Base-by-base conservation (phyloP, 2,329 filamentous ascomycete genomes). In the Cladosporium sp. region DNA sequence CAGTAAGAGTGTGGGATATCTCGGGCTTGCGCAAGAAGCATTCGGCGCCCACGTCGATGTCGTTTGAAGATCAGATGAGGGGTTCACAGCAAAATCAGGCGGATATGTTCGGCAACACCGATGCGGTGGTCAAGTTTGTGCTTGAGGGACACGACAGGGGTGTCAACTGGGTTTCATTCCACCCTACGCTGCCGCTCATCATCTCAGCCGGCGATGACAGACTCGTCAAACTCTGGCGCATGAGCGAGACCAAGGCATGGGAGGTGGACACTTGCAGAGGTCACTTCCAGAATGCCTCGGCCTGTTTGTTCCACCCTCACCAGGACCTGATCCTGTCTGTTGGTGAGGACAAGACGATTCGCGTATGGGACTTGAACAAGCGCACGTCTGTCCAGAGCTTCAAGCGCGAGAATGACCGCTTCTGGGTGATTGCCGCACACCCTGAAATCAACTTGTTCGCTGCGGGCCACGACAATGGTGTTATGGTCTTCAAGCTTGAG, bases 211-310 rank as follows among this genome's bases (percentile, higher is more conserved):
- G 93, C 58, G 93, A 99, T 64, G 93, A 99, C 68, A 83, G 95
- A 52, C 79, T 99, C 29, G 85, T 99, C 53, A 99, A 99, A 76
- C 75, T 99, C 48, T 99, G 93, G 93, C 86, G 93, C 62, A 99
- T 97, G 89, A 97, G 93, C 68, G 89, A 99, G 70, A 99, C 93
- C 51, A 99, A 99, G 73, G 93, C 93, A 19, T 99, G 95, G 93
- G 93, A 99, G 71, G 95, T 99, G 1, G 93, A 99, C 68, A 99
- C 93, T 5, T 99, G 93, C 75, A 83, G 93, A 61, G 93, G 93
- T 2, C 93, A 99, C 72, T 97, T 97, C 76, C 91, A 96, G 79
- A 99, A 99, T 68, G 90, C 88, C 17, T 95, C 90, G 3, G 91
- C 90, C 40, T 95, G 88, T 75, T 74, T 99, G 43, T 99, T 99